phyloP scores from a whole-genome alignment of 305 asterid species.

The Fraxinus xanthoxyloides region DNA sequence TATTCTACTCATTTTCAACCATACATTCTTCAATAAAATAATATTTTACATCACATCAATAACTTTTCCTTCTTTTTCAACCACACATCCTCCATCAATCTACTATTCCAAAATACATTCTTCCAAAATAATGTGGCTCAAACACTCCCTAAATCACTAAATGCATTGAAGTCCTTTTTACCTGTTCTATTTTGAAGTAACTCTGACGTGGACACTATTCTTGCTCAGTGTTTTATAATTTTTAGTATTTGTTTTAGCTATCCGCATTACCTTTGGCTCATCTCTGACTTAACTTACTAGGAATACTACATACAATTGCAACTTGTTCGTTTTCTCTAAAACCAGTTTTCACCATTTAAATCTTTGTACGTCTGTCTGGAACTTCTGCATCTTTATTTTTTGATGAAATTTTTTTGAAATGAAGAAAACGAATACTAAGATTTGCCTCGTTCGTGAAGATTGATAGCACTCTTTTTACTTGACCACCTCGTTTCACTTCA shows the following conservation, averaged over 20 bases:
- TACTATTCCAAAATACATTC: no score
- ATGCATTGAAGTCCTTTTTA: background rate
- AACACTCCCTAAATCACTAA: no score
- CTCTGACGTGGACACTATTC: background rate
- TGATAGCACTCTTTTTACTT: background rate
- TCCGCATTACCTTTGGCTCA: background rate
- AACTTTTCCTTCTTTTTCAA: no score
- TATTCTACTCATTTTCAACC: no score
- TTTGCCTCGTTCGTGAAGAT: background rate
- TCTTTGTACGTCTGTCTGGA: background rate
- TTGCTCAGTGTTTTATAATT: background rate
- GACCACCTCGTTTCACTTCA: background rate
- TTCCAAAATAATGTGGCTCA: no score
- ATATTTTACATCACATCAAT: no score
- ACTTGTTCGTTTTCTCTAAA: background rate
- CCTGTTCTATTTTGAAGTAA: background rate
- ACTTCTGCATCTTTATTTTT: background rate
- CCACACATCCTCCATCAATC: no score
- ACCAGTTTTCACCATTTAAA: background rate
- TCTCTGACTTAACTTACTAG: background rate
- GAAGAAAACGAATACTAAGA: background rate
- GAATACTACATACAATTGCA: background rate
- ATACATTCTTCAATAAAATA: no score
- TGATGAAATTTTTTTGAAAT: background rate
- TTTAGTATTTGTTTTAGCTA: background rate